Percentiles rank a stretch among this genome's conserved stretches.
Conservation (phyloP, 495 filamentous ascomycete species). For the Ascobolus immersus region DNA sequence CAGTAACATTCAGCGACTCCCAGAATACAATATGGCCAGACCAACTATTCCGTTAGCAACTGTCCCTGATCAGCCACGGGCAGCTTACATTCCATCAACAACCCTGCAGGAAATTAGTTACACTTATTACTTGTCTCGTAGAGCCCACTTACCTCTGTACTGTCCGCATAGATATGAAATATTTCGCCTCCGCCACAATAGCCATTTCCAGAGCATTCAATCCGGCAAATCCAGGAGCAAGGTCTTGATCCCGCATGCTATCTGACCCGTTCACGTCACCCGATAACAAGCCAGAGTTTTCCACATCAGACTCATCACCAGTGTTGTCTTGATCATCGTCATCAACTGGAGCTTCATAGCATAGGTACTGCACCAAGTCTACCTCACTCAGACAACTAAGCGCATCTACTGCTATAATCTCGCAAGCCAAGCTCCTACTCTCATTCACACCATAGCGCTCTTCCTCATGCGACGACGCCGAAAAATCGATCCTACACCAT, state of each 20-base stretch:
- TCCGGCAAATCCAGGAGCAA: constrained; percentile 41
- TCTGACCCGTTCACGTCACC: constrained; percentile 8
- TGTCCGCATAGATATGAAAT: constrained; percentile 60
- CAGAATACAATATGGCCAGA: constrained; percentile 79
- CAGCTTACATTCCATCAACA: neutral
- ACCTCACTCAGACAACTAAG: constrained; percentile 50
- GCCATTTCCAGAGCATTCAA: constrained; percentile 81
- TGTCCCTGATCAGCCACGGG: neutral
- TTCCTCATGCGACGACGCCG: constrained; percentile 4
- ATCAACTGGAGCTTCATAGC: constrained; percentile 38
- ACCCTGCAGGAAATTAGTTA: no score
- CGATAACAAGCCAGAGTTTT: constrained; percentile 11
- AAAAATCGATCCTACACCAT: constrained; percentile 12
- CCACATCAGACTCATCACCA: constrained; percentile 9
- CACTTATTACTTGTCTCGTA: no score
- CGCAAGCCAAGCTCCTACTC: constrained; percentile 59
- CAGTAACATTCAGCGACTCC: constrained; percentile 51
- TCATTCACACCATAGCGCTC: constrained; percentile 51
- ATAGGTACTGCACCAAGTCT: constrained; percentile 58
- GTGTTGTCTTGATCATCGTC: constrained; percentile 9
- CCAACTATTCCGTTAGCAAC: constrained; percentile 26
- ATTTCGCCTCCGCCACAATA: constrained; percentile 65
- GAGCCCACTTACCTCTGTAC: constrained; percentile 74
- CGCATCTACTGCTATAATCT: constrained; percentile 80
- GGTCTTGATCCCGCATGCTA: constrained; percentile 26